Conservation (phyloP, 2,329 filamentous ascomycete genomes). For the Colletotrichum lindemuthianum region DNA sequence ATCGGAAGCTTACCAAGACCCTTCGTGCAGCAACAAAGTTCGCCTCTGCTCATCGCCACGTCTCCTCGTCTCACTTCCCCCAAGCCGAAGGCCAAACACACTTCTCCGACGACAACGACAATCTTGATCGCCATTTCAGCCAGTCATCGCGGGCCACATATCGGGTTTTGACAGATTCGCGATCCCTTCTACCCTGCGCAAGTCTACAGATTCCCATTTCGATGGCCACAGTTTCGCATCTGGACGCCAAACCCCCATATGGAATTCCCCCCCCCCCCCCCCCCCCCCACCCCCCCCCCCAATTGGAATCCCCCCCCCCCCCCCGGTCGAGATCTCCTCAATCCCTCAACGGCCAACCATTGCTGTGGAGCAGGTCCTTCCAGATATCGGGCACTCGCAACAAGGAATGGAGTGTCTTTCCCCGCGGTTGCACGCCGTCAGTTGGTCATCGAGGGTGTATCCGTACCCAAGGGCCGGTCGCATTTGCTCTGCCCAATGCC, state of each 20-base stretch:
- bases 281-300: not conserved
- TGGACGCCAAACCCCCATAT: constrained; percentile 4
- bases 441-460: no score
- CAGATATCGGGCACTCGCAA: constrained; percentile 9
- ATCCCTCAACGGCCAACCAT: not conserved
- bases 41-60: not conserved
- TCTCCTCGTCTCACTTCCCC: not conserved
- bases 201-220: constrained; percentile 19
- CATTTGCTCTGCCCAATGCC: no score
- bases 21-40: constrained; percentile 21
- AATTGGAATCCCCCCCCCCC: no score
- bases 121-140: constrained; percentile 3
- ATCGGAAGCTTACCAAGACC: constrained; percentile 40
- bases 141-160: not conserved
- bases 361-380: constrained; percentile 10
- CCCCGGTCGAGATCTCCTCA: no score
- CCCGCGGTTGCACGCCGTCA: not conserved
- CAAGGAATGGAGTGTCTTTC: constrained; percentile 25
- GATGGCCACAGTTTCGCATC: constrained; percentile 13
- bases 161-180: constrained; percentile 5
- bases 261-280: not conserved
- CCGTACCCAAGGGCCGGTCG: no score
- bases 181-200: constrained; percentile 2
- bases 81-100: not conserved
- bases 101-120: not conserved